These are phyloP conservation scores for Populus euphratica DNA, from an alignment of 345 rosid genomes.

Conservation along the genomic window DNA sequence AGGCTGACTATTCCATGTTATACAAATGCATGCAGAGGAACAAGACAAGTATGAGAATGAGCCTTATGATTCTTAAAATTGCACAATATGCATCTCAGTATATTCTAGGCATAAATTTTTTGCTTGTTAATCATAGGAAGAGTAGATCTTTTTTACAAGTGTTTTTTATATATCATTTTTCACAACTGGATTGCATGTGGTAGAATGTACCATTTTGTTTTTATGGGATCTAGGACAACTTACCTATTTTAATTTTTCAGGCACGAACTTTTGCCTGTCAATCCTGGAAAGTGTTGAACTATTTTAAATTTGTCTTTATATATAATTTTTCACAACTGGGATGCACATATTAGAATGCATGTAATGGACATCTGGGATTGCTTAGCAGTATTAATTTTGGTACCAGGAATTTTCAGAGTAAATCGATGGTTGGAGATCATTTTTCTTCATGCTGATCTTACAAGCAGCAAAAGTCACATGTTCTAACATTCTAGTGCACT, in stretches of 20 bases:
- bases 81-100: not conserved
- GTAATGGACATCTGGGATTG: not conserved
- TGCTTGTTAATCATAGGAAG: not conserved
- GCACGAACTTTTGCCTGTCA: not conserved
- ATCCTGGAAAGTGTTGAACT: not conserved
- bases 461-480: not conserved
- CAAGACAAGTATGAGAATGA: not conserved
- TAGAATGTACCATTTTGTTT: not conserved
- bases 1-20: not conserved
- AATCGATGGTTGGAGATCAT: not conserved
- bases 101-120: not conserved
- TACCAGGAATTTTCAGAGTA: not conserved
- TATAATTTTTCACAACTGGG: not conserved
- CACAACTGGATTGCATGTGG: not conserved
- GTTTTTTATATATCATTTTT: not conserved
- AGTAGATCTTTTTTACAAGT: not conserved
- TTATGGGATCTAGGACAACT: not conserved
- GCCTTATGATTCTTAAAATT: not conserved
- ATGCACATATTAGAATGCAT: not conserved
- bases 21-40: not conserved
- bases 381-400: not conserved
- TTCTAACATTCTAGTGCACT: not conserved
- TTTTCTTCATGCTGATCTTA: not conserved
- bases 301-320: not conserved
- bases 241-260: not conserved